These are phyloP conservation scores for Voacanga thouarsii DNA, from an alignment of 257 asterid genomes.

Conservation along the genomic window DNA sequence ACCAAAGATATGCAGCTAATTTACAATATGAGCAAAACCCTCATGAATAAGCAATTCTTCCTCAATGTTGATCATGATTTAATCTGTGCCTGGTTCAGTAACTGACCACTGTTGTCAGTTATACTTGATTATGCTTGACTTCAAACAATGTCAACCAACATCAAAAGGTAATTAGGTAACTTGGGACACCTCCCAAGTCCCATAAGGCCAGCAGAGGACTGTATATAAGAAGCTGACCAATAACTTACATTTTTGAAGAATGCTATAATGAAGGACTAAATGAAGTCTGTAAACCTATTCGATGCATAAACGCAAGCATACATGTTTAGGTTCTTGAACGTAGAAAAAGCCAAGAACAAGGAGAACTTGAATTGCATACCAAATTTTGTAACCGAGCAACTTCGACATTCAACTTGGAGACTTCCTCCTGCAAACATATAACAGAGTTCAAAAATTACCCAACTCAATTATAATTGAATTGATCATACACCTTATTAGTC, in stretches of 20 bases:
- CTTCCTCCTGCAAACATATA: slow-evolving; percentile 59
- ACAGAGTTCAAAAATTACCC: neutral
- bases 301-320: neutral
- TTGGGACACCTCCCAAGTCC: neutral
- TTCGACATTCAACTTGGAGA: slow-evolving; percentile 64
- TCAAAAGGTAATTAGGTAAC: neutral
- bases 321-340: neutral
- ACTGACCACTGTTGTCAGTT: neutral
- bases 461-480: neutral
- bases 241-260: neutral
- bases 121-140: neutral
- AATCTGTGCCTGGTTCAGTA: neutral
- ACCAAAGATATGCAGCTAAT: neutral
- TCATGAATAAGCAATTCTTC: neutral
- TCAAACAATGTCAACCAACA: neutral
- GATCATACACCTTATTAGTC: too few species aligned
- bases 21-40: neutral
- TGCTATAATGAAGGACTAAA: neutral
- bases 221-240: slow-evolving; percentile 1
- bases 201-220: neutral
- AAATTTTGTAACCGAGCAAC: slow-evolving; percentile 50
- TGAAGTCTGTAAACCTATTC: slow-evolving; percentile 3
- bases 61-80: neutral
- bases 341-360: slow-evolving; percentile 7
- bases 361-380: slow-evolving; percentile 34